These are phyloP conservation scores for Angomonas ambiguus DNA, from an alignment of 208 protist species.

Conservation along the genomic window DNA sequence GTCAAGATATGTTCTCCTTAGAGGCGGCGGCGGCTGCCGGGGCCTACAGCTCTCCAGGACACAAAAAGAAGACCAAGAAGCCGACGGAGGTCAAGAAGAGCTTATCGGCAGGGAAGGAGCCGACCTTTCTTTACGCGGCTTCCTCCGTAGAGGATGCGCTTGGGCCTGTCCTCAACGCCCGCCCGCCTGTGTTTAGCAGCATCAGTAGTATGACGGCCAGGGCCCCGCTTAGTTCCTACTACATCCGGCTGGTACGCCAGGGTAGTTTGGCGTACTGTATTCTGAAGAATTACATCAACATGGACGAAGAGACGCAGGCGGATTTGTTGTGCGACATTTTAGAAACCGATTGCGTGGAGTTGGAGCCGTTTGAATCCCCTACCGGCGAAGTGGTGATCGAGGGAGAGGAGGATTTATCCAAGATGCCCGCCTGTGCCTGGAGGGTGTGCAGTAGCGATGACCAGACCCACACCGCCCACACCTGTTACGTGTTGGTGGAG, in stretches of 20 bases:
- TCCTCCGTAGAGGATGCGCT: constrained; percentile 65
- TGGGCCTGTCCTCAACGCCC: constrained; percentile 40
- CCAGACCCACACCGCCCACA: constrained; percentile 55
- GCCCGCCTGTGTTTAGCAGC: constrained; percentile 62
- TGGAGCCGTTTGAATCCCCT: constrained; percentile 50
- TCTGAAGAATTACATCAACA: constrained; percentile 52
- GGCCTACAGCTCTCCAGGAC: background rate
- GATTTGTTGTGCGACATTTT: constrained; percentile 77
- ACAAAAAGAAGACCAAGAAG: constrained; percentile 10
- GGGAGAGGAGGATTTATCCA: constrained; percentile 26
- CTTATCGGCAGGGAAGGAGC: constrained; percentile 24
- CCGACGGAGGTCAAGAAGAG: background rate
- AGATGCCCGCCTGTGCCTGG: constrained; percentile 67
- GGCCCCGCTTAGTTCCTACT: constrained; percentile 44
- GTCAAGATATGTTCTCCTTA: constrained; percentile 1
- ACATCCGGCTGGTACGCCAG: constrained; percentile 43
- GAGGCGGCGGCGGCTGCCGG: constrained; percentile 14
- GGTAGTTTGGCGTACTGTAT: constrained; percentile 59
- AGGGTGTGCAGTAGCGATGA: constrained; percentile 55
- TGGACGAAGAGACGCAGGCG: constrained; percentile 49
- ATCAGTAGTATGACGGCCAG: constrained; percentile 28
- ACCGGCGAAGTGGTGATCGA: constrained; percentile 42
- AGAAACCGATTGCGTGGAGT: constrained; percentile 60
- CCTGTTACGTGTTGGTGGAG: constrained; percentile 54
- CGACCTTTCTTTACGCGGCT: constrained; percentile 41